A percentile compares a stretch with the other conserved stretches of the same genome.
phyloP scores from a whole-genome alignment of 2,329 filamentous ascomycete species.

The Thielaviopsis populi region DNA sequence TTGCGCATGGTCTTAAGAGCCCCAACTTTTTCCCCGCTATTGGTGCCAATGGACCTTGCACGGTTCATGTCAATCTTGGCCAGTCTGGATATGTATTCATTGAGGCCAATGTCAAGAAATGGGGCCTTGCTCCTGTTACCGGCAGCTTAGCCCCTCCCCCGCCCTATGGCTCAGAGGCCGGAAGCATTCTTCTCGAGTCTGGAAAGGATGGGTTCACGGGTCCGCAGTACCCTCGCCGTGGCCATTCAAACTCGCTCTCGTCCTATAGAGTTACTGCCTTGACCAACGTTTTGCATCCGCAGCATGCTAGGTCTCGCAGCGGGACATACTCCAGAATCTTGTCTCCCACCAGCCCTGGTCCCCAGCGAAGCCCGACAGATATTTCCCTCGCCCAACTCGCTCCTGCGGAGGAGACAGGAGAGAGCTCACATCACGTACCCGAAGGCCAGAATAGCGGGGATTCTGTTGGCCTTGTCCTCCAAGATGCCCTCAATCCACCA shows the following conservation, averaged over 20 bases:
- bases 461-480: slow-evolving; percentile 30
- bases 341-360: slow-evolving; percentile 71
- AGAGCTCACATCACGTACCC: slow-evolving; percentile 38
- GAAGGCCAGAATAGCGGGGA: slow-evolving; percentile 20
- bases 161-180: slow-evolving; percentile 92
- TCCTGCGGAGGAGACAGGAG: slow-evolving; percentile 55
- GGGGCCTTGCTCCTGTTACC: slow-evolving; percentile 91
- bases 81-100: slow-evolving; percentile 98
- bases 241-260: slow-evolving; percentile 32
- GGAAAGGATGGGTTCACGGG: slow-evolving; percentile 45
- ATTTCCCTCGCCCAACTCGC: slow-evolving; percentile 84
- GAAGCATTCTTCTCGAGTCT: slow-evolving; percentile 83
- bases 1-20: slow-evolving; percentile 78
- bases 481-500: slow-evolving; percentile 47
- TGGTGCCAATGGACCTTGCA: slow-evolving; percentile 86
- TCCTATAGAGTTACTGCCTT: slow-evolving; percentile 21
- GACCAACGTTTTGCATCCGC: slow-evolving; percentile 36
- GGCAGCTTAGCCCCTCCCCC: slow-evolving; percentile 89
- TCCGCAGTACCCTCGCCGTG: slow-evolving; percentile 17
- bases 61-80: slow-evolving; percentile 92
- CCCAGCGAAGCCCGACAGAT: slow-evolving; percentile 80
- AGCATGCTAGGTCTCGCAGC: slow-evolving; percentile 59
- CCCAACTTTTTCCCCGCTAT: slow-evolving; percentile 97
- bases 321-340: slow-evolving; percentile 58
- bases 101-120: slow-evolving; percentile 99